phyloP scores from a whole-genome alignment of 345 rosid genomes.

The Salix viminalis region DNA sequence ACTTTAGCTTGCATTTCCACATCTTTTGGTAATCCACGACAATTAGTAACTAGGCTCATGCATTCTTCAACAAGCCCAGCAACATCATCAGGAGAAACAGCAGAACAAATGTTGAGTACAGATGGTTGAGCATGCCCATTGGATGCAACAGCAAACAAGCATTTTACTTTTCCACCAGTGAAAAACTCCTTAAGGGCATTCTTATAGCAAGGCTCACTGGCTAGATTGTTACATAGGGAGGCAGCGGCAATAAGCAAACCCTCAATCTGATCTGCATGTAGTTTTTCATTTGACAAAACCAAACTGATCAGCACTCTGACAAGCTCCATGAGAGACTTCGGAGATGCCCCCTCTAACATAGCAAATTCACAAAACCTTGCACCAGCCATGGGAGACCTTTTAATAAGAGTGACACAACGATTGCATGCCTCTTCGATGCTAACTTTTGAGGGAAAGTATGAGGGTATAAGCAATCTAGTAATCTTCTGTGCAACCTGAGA shows the following conservation, averaged over 20 bases:
- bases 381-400: constrained; percentile 79
- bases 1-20: constrained; percentile 62
- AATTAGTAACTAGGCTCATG: constrained; percentile 43
- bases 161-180: constrained; percentile 45
- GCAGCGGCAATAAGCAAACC: constrained; percentile 61
- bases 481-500: constrained; percentile 71
- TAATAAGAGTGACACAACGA: constrained; percentile 71
- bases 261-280: constrained; percentile 55
- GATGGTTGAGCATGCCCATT: constrained; percentile 56
- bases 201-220: constrained; percentile 42
- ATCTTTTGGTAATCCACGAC: constrained; percentile 53
- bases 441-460: constrained; percentile 77
- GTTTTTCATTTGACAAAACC: constrained; percentile 45
- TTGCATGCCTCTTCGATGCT: constrained; percentile 69
- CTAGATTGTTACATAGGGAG: constrained; percentile 53
- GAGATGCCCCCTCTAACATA: constrained; percentile 57
- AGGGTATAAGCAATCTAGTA: constrained; percentile 68
- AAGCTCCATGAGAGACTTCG: constrained; percentile 58
- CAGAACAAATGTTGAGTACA: constrained; percentile 50
- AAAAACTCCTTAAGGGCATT: constrained; percentile 53
- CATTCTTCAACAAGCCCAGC: constrained; percentile 59
- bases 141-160: constrained; percentile 56
- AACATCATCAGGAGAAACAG: constrained; percentile 44
- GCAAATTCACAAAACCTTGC: constrained; percentile 85
- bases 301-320: constrained; percentile 48